Base-by-base conservation (phyloP, 2,329 filamentous ascomycete genomes). In the Endoconidiophora laricicola region DNA sequence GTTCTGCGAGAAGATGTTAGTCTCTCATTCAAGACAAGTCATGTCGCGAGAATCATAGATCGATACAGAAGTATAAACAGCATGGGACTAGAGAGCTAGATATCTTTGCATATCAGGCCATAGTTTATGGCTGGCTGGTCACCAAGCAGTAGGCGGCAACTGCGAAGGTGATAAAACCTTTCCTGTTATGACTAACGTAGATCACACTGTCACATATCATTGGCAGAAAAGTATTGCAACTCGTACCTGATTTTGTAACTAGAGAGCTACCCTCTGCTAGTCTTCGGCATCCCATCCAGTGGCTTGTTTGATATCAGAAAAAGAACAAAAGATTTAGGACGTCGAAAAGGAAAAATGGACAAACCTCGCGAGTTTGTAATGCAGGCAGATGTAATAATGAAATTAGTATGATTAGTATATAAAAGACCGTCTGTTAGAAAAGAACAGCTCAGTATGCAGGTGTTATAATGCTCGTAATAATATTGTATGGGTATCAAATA, bases 161-260 rank as follows among this genome's bases (percentile, higher is more conserved):
- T 45, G 44, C 14, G 16, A 18, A 18, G 33, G 14, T 36, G 38
- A 46, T 46, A 18, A 46, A 46, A 46, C 44, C 22, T 24, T 18
- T 14, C 22, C 23, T 14, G 44, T 46, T 22, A 38, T 46, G 23
- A 46, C 20, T 18, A 23, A 12, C 3, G 9, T 36, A 29, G 29
- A 46, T 46, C 44, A 46, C 33, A 46, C 20, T 18, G 29, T 46
- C 33, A 46, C 44, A 46, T 46, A 9, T 40, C n/a, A 22, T 33
- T 12, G n/a, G 14, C 20, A 40, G 14, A 40, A 20, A n/a, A 3
- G 14, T 7, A 2, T 40, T 7, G 38, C 38, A 40, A 40, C n/a
- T 40, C 38, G n/a, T 40, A 22, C n/a, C n/a, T 16, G 38, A 40
- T 18, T 40, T 40, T 40, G 20, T 40, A 40, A 33, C 29, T 12